Percentiles rank a stretch among this genome's conserved stretches.
These are phyloP conservation scores for Rhodotorula sp. DNA, from an alignment of 1,284 basidiomycete genomes.

Conservation along the genomic window DNA sequence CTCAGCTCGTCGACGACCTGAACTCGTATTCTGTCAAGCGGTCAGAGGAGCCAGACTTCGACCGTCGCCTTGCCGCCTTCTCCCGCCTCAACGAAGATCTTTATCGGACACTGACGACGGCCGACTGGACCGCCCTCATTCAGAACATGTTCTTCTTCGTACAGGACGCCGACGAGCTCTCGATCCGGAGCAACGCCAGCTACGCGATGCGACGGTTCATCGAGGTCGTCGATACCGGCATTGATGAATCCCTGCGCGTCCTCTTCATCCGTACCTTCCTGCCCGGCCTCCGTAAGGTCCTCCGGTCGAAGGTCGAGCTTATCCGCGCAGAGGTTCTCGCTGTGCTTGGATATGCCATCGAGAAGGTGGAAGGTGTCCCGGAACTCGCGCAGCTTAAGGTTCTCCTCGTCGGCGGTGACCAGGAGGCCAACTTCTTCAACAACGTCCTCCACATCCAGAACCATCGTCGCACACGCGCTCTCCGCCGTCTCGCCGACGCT, in stretches of 20 bases:
- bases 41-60: slow-evolving; percentile 91
- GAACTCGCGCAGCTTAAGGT: slow-evolving; percentile 55
- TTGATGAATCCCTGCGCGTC: slow-evolving; percentile 36
- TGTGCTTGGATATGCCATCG: slow-evolving; percentile 75
- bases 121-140: slow-evolving; percentile 79
- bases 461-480: slow-evolving; percentile 83
- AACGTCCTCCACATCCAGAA: slow-evolving; percentile 94
- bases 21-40: slow-evolving; percentile 83
- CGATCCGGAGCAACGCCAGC: slow-evolving; percentile 79
- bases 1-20: slow-evolving; percentile 64
- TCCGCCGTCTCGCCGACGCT: slow-evolving; percentile 79
- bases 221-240: slow-evolving; percentile 56
- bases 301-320: slow-evolving; percentile 78
- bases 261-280: slow-evolving; percentile 69
- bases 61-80: slow-evolving; percentile 77
- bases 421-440: slow-evolving; percentile 95
- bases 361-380: slow-evolving; percentile 44
- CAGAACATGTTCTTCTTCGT: slow-evolving; percentile 83
- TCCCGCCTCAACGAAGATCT: slow-evolving; percentile 66
- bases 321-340: slow-evolving; percentile 83
- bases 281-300: slow-evolving; percentile 76
- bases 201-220: slow-evolving; percentile 76
- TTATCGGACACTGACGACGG: slow-evolving; percentile 56
- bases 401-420: slow-evolving; percentile 84
- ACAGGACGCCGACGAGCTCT: slow-evolving; percentile 77